Evolutionary conservation across 2,329 filamentous ascomycete species (phyloP).

Genomic region (Volutella citrinella): DNA sequence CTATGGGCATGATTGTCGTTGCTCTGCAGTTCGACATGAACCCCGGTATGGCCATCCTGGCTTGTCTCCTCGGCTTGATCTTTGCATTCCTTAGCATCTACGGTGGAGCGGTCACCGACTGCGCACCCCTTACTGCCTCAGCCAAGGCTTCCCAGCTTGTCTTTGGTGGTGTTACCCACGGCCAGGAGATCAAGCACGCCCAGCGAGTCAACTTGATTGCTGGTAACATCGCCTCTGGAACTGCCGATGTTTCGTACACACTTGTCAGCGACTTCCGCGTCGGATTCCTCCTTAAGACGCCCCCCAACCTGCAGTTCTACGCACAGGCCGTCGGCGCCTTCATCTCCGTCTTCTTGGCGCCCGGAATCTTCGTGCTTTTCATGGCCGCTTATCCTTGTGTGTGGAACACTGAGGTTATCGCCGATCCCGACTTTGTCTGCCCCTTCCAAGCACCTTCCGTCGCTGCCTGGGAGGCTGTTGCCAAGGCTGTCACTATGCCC

Average conservation of each 20-base stretch:
- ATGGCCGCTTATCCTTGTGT: slow-evolving; percentile 68
- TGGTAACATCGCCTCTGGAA: slow-evolving; percentile 54
- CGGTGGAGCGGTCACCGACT: slow-evolving; percentile 53
- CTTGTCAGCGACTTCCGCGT: slow-evolving; percentile 64
- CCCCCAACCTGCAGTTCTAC: slow-evolving; percentile 63
- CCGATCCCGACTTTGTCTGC: slow-evolving; percentile 39
- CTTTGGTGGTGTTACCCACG: slow-evolving; percentile 61
- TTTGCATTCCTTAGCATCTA: slow-evolving; percentile 54
- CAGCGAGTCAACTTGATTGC: slow-evolving; percentile 66
- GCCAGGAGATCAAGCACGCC: slow-evolving; percentile 45
- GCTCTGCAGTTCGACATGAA: slow-evolving; percentile 54
- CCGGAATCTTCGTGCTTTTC: slow-evolving; percentile 66
- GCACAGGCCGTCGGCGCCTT: slow-evolving; percentile 62
- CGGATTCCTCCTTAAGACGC: slow-evolving; percentile 64
- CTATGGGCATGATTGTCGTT: slow-evolving; percentile 50
- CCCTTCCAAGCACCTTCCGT: slow-evolving; percentile 62
- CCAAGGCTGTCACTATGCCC: slow-evolving; percentile 56
- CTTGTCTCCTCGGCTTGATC: slow-evolving; percentile 54
- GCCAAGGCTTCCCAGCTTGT: slow-evolving; percentile 68
- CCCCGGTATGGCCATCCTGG: slow-evolving; percentile 52
- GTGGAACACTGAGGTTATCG: slow-evolving; percentile 45
- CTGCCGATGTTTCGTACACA: slow-evolving; percentile 51
- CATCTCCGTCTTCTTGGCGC: slow-evolving; percentile 64
- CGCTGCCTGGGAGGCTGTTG: slow-evolving; percentile 63
- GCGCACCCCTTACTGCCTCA: slow-evolving; percentile 63